Evolutionary conservation across 1,284 basidiomycete species (phyloP).

Genomic region (Cryptococcus neoformans): DNA sequence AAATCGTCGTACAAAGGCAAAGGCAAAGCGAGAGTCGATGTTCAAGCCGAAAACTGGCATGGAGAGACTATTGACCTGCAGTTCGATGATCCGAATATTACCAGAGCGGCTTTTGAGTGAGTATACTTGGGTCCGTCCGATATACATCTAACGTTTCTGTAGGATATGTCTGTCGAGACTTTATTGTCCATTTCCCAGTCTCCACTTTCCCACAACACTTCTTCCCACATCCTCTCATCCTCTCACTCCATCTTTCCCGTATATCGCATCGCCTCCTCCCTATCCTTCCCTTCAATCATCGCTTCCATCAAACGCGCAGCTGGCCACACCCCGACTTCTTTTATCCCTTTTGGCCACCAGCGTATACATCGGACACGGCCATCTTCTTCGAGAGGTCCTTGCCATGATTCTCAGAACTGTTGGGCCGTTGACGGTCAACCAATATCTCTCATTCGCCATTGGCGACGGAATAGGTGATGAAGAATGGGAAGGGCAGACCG

Average conservation of each 20-base stretch:
- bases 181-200: conserved; percentile 76
- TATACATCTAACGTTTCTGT: conserved; percentile 3
- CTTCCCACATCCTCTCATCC: conserved; percentile 65
- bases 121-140: conserved; percentile 21
- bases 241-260: conserved; percentile 62
- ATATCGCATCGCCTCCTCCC: conserved; percentile 60
- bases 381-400: conserved; percentile 70
- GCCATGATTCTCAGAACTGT: conserved; percentile 68
- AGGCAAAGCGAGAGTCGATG: conserved; percentile 16
- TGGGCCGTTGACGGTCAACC: conserved; percentile 70
- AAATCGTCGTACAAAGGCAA: conserved; percentile 4
- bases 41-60: conserved; percentile 22
- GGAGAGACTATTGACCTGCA: conserved; percentile 60
- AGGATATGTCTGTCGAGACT: conserved; percentile 78
- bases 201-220: conserved; percentile 64
- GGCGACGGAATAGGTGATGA: conserved; percentile 65
- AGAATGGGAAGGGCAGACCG: conserved; percentile 51
- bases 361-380: conserved; percentile 78
- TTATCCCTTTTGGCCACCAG: conserved; percentile 82
- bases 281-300: conserved; percentile 59
- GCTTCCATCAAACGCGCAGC: conserved; percentile 57
- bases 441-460: conserved; percentile 78
- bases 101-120: conserved; percentile 61
- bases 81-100: conserved; percentile 83
- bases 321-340: conserved; percentile 75